These are phyloP conservation scores for Solanum peruvianum DNA, from an alignment of 257 asterid genomes.

Conservation along the genomic window DNA sequence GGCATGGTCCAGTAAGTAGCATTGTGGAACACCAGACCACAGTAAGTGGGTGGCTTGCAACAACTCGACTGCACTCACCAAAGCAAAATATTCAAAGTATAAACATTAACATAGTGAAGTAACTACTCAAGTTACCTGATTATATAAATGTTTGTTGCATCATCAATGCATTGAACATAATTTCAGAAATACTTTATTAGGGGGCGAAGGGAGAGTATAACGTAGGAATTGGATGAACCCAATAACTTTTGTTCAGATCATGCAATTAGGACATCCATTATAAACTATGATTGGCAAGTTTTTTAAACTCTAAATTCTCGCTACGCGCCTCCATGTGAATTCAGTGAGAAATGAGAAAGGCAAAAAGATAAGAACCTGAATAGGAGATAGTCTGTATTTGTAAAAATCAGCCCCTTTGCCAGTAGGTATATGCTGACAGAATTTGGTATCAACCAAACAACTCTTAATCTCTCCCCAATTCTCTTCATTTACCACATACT, in stretches of 20 bases:
- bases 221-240: background rate
- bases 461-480: slow-evolving; percentile 35
- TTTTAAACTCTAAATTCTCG: background rate
- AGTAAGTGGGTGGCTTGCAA: slow-evolving; percentile 46
- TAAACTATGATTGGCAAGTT: background rate
- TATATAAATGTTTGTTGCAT: background rate
- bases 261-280: background rate
- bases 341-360: background rate
- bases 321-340: background rate
- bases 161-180: background rate
- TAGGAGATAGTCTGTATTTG: slow-evolving; percentile 8
- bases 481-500: slow-evolving; percentile 15
- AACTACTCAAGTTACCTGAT: background rate
- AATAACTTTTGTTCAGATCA: background rate
- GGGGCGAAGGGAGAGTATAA: background rate
- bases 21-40: slow-evolving; percentile 29
- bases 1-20: slow-evolving; percentile 35
- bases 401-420: slow-evolving; percentile 5
- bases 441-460: slow-evolving; percentile 32
- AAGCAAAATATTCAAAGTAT: background rate
- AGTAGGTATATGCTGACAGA: slow-evolving; percentile 12
- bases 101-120: background rate
- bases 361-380: slow-evolving; percentile 27
- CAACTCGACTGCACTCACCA: slow-evolving; percentile 39
- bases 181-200: background rate